Percentiles rank a stretch among this genome's conserved stretches.
Evolutionary conservation across 1,139 yeast species (phyloP).

Genomic region (Yamadazyma siamensis): DNA sequence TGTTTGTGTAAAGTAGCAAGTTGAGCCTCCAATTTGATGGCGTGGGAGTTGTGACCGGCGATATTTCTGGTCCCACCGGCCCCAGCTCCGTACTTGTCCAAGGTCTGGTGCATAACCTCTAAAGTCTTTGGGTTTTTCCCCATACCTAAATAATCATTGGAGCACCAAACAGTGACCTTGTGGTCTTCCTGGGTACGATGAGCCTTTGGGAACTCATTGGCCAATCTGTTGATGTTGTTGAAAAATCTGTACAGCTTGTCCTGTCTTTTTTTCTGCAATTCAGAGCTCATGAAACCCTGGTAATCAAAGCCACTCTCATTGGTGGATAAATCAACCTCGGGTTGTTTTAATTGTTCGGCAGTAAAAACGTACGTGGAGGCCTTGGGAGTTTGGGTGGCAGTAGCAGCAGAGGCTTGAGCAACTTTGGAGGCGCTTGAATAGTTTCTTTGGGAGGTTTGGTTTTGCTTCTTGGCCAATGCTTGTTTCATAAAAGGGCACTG

Average conservation of each 20-base stretch:
- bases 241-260: slow-evolving; percentile 95
- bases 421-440: slow-evolving; percentile 61
- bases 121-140: slow-evolving; percentile 75
- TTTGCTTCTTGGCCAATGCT: slow-evolving; percentile 61
- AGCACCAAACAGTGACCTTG: slow-evolving; percentile 97
- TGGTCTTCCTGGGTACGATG: slow-evolving; percentile 73
- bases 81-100: slow-evolving; percentile 93
- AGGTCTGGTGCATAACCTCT: slow-evolving; percentile 71
- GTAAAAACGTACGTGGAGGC: slow-evolving; percentile 34
- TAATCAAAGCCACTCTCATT: slow-evolving; percentile 59
- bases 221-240: slow-evolving; percentile 94
- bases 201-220: slow-evolving; percentile 89
- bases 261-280: slow-evolving; percentile 66
- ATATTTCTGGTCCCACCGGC: slow-evolving; percentile 99
- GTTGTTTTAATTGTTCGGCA: slow-evolving; percentile 20
- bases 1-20: slow-evolving; percentile 90
- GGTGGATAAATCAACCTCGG: slow-evolving; percentile 26
- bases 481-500: slow-evolving; percentile 88
- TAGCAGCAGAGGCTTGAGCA: slow-evolving; percentile 45
- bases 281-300: slow-evolving; percentile 57
- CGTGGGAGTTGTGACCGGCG: slow-evolving; percentile 94
- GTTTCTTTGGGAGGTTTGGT: slow-evolving; percentile 31
- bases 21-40: slow-evolving; percentile 80
- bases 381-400: slow-evolving; percentile 20
- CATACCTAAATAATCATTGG: slow-evolving; percentile 96